Evolutionary conservation across 1,284 basidiomycete genomes (phyloP), one percentile per base, ranked within the genome.

Genomic region (Ceratobasidium sp.): DNA sequence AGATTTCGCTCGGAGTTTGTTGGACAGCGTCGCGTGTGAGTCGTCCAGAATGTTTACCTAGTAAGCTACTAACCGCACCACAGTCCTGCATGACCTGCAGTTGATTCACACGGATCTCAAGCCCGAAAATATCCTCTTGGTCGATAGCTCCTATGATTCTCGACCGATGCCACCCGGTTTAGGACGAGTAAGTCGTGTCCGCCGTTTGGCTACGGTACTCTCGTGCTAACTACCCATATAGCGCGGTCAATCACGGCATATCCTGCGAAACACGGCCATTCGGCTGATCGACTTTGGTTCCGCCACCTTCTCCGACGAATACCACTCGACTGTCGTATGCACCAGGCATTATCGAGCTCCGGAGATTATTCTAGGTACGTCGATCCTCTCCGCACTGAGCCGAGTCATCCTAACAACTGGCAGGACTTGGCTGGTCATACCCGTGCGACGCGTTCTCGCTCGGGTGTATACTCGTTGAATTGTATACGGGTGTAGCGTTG

Each of bases 401-500:
- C 43, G 19, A 3, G 25, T 43, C 5, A 32, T 4, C 19, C 77
- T 80, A 13, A 79, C 59, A 7, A 54, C 17, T 37, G 49, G 3
- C 80, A 97, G 96, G 95, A 77, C 90, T 99, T 80, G 95, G 97
- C 70, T 99, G 98, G 98, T 97, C 96, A 66, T 99, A 93, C 84
- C 97, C 98, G 0, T 99, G 98, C 85, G 98, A 99, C 85, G 95
- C 95, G 37, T 99, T 98, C 87, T 99, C 98, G 13, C 89, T 99
- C 73, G 98, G 98, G 7, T 99, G 98, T 85, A 99, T 99, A 80
- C 90, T 99, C 17, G 96, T 99, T 78, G 98, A 99, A 84, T 99
- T 99, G 83, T 98, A 92, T 85, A 99, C 98, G 1, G 98, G 98
- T 46, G 92, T 97, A 61, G 98, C 98, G 3, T 88, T 99, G 43